phyloP scores from a whole-genome alignment of 345 rosid species.

The Euphorbia tirucalli region DNA sequence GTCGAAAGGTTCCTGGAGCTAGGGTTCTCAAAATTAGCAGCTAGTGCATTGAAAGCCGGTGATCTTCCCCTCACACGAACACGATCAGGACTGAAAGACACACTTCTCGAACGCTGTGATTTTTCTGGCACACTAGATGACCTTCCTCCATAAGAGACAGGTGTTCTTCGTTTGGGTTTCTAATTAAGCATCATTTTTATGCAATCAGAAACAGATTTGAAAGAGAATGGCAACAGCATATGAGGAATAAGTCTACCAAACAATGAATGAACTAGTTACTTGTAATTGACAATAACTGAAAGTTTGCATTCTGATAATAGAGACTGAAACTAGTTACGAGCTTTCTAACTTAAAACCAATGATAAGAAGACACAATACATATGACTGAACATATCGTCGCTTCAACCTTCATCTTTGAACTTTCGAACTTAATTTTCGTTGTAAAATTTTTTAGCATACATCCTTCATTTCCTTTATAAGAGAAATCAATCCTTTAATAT shows the following conservation, averaged over 20 bases:
- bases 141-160: slow-evolving; percentile 80
- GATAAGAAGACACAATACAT: background rate
- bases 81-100: slow-evolving; percentile 95
- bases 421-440: background rate
- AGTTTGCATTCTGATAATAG: background rate
- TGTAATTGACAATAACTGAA: background rate
- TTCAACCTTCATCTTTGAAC: background rate
- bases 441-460: background rate
- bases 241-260: background rate
- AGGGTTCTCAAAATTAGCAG: slow-evolving; percentile 87
- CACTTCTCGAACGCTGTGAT: slow-evolving; percentile 92
- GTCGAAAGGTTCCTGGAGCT: slow-evolving; percentile 87
- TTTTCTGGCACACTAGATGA: slow-evolving; percentile 77
- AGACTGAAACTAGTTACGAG: background rate
- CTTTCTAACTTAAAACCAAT: background rate
- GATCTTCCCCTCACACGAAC: slow-evolving; percentile 98
- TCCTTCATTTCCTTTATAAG: background rate
- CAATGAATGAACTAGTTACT: slow-evolving; percentile 2
- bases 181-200: slow-evolving; percentile 25
- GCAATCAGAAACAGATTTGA: slow-evolving; percentile 5
- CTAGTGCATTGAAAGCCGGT: slow-evolving; percentile 95
- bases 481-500: background rate
- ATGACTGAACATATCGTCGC: background rate
- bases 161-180: slow-evolving; percentile 92
- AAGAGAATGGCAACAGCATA: background rate